Evolutionary conservation across 2,329 filamentous ascomycete species (phyloP).

Genomic region (Purpureocillium takamizusanense): DNA sequence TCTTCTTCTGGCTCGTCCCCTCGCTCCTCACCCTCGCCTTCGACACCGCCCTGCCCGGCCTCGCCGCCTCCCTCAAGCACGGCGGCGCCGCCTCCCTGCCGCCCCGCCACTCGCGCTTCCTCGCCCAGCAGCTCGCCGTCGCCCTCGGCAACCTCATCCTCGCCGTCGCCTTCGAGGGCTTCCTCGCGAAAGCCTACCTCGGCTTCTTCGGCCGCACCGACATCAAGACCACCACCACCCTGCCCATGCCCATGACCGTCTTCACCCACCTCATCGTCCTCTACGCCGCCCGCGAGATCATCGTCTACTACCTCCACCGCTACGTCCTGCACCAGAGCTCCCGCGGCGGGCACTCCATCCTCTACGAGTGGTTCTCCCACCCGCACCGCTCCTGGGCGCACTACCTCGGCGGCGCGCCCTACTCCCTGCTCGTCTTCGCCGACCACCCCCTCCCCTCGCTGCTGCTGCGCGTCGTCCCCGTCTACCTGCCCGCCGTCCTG

Average conservation of each 20-base stretch:
- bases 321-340: constrained; percentile 52
- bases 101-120: constrained; percentile 25
- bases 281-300: constrained; percentile 37
- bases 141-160: constrained; percentile 37
- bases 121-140: constrained; percentile 28
- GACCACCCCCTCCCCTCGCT: constrained; percentile 61
- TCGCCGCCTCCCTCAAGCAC: constrained; percentile 61
- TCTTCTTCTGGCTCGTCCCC: constrained; percentile 64
- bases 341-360: neutral
- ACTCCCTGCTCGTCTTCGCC: constrained; percentile 53
- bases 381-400: constrained; percentile 41
- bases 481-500: constrained; percentile 55
- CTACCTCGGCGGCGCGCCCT: constrained; percentile 44
- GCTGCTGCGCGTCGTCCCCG: constrained; percentile 52
- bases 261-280: constrained; percentile 37
- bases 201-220: constrained; percentile 26
- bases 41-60: constrained; percentile 60
- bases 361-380: constrained; percentile 18
- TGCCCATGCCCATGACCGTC: constrained; percentile 45
- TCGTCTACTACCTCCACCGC: constrained; percentile 69
- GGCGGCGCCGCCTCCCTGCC: constrained; percentile 45
- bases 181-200: constrained; percentile 26
- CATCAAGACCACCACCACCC: constrained; percentile 37
- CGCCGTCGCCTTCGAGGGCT: constrained; percentile 33
- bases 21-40: constrained; percentile 55